phyloP scores from a whole-genome alignment of 2,329 filamentous ascomycete genomes.

The Neofusicoccum kwambonambiense region DNA sequence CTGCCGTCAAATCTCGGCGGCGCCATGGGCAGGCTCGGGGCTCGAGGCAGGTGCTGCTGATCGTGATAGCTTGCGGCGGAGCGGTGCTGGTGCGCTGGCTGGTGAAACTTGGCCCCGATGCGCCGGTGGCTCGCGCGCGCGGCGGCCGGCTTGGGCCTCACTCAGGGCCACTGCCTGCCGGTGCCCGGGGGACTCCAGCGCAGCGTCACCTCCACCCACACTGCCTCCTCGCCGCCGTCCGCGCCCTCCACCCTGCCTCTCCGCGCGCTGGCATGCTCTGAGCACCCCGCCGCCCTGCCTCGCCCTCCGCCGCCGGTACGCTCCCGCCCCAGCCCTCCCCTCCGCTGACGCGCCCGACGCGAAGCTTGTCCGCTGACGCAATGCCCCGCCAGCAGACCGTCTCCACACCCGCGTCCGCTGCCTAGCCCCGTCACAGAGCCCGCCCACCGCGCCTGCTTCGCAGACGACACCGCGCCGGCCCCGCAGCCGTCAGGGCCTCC shows the following conservation, averaged over 20 bases:
- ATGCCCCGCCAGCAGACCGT: slow-evolving; percentile 19
- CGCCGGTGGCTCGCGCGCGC: neutral
- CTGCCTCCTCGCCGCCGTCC: neutral
- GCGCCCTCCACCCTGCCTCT: neutral
- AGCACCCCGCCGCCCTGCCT: neutral
- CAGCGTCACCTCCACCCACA: slow-evolving; percentile 7
- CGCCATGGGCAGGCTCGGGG: slow-evolving; percentile 2
- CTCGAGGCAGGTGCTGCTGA: neutral
- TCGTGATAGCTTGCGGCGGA: slow-evolving; percentile 16
- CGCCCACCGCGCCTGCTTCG: neutral
- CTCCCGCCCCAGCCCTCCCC: neutral
- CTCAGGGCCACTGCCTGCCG: slow-evolving; percentile 12
- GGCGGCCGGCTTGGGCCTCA: neutral
- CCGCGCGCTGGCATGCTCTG: neutral
- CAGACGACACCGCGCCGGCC: neutral
- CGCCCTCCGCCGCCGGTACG: neutral
- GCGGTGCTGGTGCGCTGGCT: slow-evolving; percentile 15
- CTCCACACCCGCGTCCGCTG: slow-evolving; percentile 1
- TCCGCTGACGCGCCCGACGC: neutral
- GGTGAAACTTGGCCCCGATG: slow-evolving; percentile 1
- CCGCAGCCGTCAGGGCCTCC: neutral
- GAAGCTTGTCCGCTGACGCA: slow-evolving; percentile 18
- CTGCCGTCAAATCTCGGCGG: slow-evolving; percentile 17
- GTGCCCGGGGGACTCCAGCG: neutral
- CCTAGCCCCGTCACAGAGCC: neutral